Base-by-base conservation (phyloP, 179 eudicot genomes). In the Corrigiola litoralis region DNA sequence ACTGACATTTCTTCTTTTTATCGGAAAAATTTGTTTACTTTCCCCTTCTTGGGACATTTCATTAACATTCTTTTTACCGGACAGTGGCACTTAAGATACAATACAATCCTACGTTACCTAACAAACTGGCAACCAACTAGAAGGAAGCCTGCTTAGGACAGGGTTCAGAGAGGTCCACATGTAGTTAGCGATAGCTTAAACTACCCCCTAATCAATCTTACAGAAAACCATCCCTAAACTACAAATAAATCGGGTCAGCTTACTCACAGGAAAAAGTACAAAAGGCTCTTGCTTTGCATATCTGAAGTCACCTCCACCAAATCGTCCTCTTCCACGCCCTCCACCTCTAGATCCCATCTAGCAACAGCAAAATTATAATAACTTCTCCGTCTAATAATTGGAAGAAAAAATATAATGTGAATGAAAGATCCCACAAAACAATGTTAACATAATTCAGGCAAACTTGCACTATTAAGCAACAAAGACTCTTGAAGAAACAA, bases 281-380 rank as follows among this genome's bases (percentile, higher is more conserved):
- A 65, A 65, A 65, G 79, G 42, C 16, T 52, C 64, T 62, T 47
- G 79, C 18, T 58, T 59, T 9, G 48, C 75, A 51, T 1, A 18
- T 49, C 66, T 70, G 51, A 52, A 69, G 32, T 50, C 70, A 20
- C 65, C 37, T 44, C 78, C 68, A 1, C 77, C 73, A 50, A 56
- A 68, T 18, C 78, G 74, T 46, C 75, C 75, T 28, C 68, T 50
- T 23, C 78, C 78, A 25, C 78, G 70, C 13, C 79, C 78, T 48
- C 73, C 44, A 27, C 77, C 79, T 74, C 71, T 70, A 60, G 62
- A 75, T 13, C 75, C 75, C 79, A 75, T 75, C 79, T 65, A 10
- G 63, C 72, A 66, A 53, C 44, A 45, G 38, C 12, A 32, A 41
- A 37, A 38, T 10, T n/a, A n/a, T n/a, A n/a, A n/a, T n/a, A n/a